Evolutionary conservation across 1,284 basidiomycete species (phyloP), one percentile per base, ranked within the genome.

Genomic region (Boletus sp.): DNA sequence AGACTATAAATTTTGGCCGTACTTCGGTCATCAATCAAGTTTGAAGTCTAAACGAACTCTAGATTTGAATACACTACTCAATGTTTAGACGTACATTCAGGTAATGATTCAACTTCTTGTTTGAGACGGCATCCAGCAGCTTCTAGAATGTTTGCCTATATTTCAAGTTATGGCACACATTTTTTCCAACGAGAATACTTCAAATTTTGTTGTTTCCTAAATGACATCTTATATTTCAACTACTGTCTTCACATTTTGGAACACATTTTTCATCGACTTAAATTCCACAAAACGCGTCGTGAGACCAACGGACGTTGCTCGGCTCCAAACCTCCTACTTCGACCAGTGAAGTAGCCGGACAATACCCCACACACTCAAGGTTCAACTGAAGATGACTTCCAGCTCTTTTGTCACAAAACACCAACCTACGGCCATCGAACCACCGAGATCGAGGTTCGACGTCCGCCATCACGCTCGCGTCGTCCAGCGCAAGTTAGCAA

Each of bases 401-500:
- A 31, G 44, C 17, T 57, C 57, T 35, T 59, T 59, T 4, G 55
- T 58, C 46, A 57, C 63, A 16, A 64, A 56, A 38, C 53, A 60
- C 23, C 71, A 71, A 28, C 70, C 63, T 1, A 19, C 52, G 13
- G 49, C 70, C 7, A 31, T 57, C 28, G 63, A 55, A 23, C 64
- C 46, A 27, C 69, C 56, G 8, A 55, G 31, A 13, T 49, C 62
- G 8, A 58, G 54, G 5, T 52, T 61, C 14, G 44, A 57, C 49
- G 17, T 65, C 19, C 61, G 52, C 19, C 57, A 60, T 21, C 64
- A 64, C 28, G 55, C 47, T 3, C 25, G 27, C 11, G 8, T 54
- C 30, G 54, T 77, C 46, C 67, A 65, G 37, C 67, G 59, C 38
- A 82, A 81, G 66, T 40, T 82, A 53, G 79, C 80, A 6, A 80